A percentile compares a stretch with the other conserved stretches of the same genome.
These are phyloP conservation scores for Coemansia sp. DNA, from an alignment of 192 early-diverging fungal genomes.

Conservation along the genomic window DNA sequence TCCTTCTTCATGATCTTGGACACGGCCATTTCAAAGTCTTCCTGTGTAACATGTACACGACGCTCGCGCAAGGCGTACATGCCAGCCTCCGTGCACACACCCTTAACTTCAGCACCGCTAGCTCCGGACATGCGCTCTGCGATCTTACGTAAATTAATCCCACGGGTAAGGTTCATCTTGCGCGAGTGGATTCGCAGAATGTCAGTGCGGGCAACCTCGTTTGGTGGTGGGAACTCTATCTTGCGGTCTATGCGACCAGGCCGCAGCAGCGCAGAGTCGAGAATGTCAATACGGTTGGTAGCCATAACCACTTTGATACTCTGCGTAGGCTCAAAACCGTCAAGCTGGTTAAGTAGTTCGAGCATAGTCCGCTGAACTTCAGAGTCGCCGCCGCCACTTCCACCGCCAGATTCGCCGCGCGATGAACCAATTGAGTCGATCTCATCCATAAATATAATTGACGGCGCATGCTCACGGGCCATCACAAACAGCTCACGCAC, in stretches of 20 bases:
- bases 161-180: conserved; percentile 88
- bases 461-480: conserved; percentile 89
- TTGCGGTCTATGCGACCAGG: conserved; percentile 90
- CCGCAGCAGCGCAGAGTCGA: conserved; percentile 82
- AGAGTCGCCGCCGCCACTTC: conserved; percentile 70
- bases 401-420: conserved; percentile 70
- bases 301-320: conserved; percentile 95
- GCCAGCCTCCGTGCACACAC: conserved; percentile 84
- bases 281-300: conserved; percentile 88
- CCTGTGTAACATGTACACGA: conserved; percentile 98
- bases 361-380: conserved; percentile 92
- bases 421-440: conserved; percentile 89
- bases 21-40: conserved; percentile 99
- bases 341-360: conserved; percentile 85
- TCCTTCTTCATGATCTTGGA: conserved; percentile 99
- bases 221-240: conserved; percentile 89
- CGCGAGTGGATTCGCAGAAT: conserved; percentile 90
- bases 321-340: conserved; percentile 87
- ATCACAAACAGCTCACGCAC: conserved; percentile 88
- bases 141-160: conserved; percentile 87
- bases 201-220: conserved; percentile 79
- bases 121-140: conserved; percentile 82
- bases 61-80: conserved; percentile 93
- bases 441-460: conserved; percentile 93
- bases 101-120: conserved; percentile 88